These are phyloP conservation scores for Ceratopteris richardii DNA, from an alignment of 75 land plant species.

Conservation along the genomic window DNA sequence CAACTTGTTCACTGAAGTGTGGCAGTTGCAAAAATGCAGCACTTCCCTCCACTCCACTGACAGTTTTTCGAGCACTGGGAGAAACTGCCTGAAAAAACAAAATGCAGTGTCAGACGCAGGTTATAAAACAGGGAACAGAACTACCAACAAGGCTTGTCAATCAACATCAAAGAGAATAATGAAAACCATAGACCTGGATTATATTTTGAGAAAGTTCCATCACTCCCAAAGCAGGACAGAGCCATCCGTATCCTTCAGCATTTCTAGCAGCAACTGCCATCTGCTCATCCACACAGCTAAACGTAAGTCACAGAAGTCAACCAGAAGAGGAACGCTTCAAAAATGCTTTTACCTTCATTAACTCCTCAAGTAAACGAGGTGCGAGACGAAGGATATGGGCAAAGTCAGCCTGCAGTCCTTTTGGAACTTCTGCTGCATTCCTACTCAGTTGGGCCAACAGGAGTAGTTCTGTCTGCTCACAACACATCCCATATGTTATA, in stretches of 20 bases:
- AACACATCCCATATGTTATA: too few relatives aligned
- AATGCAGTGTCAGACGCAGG: too few relatives aligned
- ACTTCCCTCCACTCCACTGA: constrained; percentile 60
- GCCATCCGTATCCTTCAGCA: constrained; percentile 88
- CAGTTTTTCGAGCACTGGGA: constrained; percentile 63
- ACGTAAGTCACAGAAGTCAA: background rate
- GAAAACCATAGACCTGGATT: constrained; percentile 95
- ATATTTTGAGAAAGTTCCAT: constrained; percentile 90
- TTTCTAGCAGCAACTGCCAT: constrained; percentile 80
- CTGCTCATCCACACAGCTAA: constrained; percentile 19
- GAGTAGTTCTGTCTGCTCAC: too few relatives aligned
- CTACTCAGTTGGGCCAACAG: too few relatives aligned
- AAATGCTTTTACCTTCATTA: constrained; percentile 57
- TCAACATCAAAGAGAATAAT: too few relatives aligned
- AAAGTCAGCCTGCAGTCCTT: constrained; percentile 54
- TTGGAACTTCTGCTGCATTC: too few relatives aligned
- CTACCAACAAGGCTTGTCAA: too few relatives aligned
- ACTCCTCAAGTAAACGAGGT: too few relatives aligned
- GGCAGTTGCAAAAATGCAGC: constrained; percentile 83
- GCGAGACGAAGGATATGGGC: constrained; percentile 67
- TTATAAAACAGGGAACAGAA: too few relatives aligned
- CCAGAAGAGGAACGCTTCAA: background rate
- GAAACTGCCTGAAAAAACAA: constrained; percentile 85
- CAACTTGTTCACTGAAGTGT: too few relatives aligned
- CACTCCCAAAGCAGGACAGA: constrained; percentile 91